Evolutionary conservation across 1,139 yeast genomes (phyloP), one percentile per base, ranked within the genome.

Genomic region (Suhomyces anneliseae): DNA sequence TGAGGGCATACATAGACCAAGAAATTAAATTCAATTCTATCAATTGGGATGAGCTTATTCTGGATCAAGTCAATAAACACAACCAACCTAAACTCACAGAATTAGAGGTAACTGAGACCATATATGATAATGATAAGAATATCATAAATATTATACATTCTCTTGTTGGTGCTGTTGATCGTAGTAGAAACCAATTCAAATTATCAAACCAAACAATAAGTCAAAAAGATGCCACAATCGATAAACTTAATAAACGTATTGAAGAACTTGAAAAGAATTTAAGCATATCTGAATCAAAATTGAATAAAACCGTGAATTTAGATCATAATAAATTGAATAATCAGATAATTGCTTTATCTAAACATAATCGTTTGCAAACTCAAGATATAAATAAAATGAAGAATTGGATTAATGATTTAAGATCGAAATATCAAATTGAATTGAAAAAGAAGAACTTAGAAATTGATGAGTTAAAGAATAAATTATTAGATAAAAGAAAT

Each of bases 81-180:
- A 34, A 35, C 8, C 32, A n/a, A 1, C 47, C 50, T 26, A 36
- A 38, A 19, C 39, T 50, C 15, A 15, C 41, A 12, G 50, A 54
- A 31, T 44, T 56, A 40, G 39, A 45, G 31, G 48, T 69, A 24
- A 67, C 72, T 2, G 72, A 70, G 24, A 51, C 54, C n/a, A 46
- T 74, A 14, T 74, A 65, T 50, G 63, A 70, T 46, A 76, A 77
- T 54, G 81, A 76, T 54, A 71, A 74, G 52, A 68, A 70, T 43
- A 58, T 68, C 27, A 71, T 77, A 31, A 75, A 76, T 52, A 68
- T 73, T 38, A 66, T 77, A 2, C 74, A 75, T 51, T 68, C 76
- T 3, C 59, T 77, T 7, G 52, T 73, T 3, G 69, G 68, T 45
- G 67, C 74, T 6, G 61, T 75, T 1, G 81, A 76, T 40, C 59